Evolutionary conservation across 2,329 filamentous ascomycete species (phyloP), one percentile per base, ranked within the genome.

Genomic region (Aspergillus fischeri): DNA sequence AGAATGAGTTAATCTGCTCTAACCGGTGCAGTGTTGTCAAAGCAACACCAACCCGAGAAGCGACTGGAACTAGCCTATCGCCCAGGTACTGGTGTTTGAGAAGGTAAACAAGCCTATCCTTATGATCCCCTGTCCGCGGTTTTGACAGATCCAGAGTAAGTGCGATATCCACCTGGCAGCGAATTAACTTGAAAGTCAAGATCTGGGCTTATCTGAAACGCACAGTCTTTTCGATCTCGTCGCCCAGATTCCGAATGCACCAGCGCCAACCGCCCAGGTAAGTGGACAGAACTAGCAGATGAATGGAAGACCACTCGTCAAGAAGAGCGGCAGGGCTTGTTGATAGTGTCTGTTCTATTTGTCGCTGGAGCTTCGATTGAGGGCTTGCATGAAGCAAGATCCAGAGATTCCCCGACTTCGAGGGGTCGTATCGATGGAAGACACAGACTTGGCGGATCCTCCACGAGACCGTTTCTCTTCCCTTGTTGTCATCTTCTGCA

Each of bases 361-460:
- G 44, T 11, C 52, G 24, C 38, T 62, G 55, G 4, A 62, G 28
- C 11, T 54, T 53, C 8, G 59, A 54, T 5, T 50, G 11, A 3
- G 50, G 51, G 4, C 52, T 50, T 11, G 53, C 60, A 41, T 63
- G 61, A 8, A 64, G 54, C 25, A 64, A 57, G 10, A 64, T 57
- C 63, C 63, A 65, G 14, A 65, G 55, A 29, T 60, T 58, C 25
- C 52, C 49, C 8, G 38, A 45, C 1, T 51, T 52, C 0, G 57
- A 56, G 2, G 61, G 54, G 28, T 56, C 49, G 21, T 62, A 53
- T 10, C 58, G 53, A 48, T 64, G 61, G 10, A 64, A 62, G n/a
- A 65, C 54, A 5, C 51, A 59, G 4, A 58, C 51, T 28, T 65
- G 63, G 11, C 63, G 59, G 11, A 62, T 59, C 6, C 60, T 64